Conservation (phyloP, 352 stramenopile genomes). For the Pythium oligandrum region DNA sequence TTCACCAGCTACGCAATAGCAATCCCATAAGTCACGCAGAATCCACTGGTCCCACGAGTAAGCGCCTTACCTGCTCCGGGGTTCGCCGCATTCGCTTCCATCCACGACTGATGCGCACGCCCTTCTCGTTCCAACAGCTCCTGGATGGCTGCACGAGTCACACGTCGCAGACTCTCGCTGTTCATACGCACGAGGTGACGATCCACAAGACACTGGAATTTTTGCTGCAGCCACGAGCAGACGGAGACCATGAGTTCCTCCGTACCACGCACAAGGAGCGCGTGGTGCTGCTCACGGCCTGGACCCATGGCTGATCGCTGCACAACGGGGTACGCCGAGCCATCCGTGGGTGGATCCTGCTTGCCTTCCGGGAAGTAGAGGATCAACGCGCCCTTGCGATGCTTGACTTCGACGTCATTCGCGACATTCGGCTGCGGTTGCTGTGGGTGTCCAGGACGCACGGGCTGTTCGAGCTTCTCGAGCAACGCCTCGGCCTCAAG, state of each 20-base stretch:
- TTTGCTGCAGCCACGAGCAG: conserved; percentile 26
- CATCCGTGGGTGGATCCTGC: conserved; percentile 1
- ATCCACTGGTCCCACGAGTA: no score
- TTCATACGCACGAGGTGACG: conserved; percentile 19
- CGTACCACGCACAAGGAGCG: conserved; percentile 24
- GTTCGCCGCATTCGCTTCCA: not conserved
- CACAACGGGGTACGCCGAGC: not conserved
- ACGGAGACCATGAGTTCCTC: conserved; percentile 25
- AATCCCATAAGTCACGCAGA: no score
- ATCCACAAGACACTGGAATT: conserved; percentile 28
- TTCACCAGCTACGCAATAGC: not conserved
- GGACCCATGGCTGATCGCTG: not conserved
- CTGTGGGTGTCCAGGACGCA: conserved; percentile 5
- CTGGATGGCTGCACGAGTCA: conserved; percentile 11
- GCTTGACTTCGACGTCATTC: conserved; percentile 4
- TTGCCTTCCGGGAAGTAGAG: conserved; percentile 16
- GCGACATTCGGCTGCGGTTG: not conserved
- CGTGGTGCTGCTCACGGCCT: conserved; percentile 13
- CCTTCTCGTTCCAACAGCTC: conserved; percentile 15
- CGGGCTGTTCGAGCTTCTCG: conserved; percentile 14
- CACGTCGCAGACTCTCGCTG: conserved; percentile 14
- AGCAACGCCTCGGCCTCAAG: conserved; percentile 16
- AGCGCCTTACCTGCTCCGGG: not conserved
- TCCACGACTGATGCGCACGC: not conserved
- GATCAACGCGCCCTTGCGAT: conserved; percentile 10